These are phyloP conservation scores for Piedraia hortae DNA, from an alignment of 2,329 filamentous ascomycete genomes.

Conservation along the genomic window DNA sequence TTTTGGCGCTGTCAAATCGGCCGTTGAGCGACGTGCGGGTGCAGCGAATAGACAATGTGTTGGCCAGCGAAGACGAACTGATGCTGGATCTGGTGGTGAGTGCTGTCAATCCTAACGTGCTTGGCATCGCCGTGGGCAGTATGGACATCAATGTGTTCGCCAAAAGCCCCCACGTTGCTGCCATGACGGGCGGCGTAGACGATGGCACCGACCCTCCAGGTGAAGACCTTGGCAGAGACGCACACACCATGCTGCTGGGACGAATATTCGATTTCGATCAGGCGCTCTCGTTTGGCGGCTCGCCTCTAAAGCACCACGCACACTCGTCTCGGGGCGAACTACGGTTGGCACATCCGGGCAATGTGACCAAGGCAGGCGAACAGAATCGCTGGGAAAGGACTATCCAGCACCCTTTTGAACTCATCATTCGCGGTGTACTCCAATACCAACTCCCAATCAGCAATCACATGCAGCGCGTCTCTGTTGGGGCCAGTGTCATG, in stretches of 20 bases:
- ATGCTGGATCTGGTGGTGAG: conserved; percentile 78
- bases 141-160: conserved; percentile 86
- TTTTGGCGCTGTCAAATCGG: conserved; percentile 77
- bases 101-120: conserved; percentile 78
- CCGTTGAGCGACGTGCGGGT: conserved; percentile 57
- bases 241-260: conserved; percentile 77
- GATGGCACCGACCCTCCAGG: conserved; percentile 13
- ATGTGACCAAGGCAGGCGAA: conserved; percentile 58
- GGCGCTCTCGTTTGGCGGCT: conserved; percentile 65
- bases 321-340: conserved; percentile 60
- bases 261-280: conserved; percentile 70
- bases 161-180: conserved; percentile 67
- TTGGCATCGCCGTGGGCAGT: conserved; percentile 60
- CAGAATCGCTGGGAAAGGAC: conserved; percentile 74
- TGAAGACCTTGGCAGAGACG: conserved; percentile 28
- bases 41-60: conserved; percentile 58
- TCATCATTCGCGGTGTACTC: conserved; percentile 73
- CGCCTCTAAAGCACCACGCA: conserved; percentile 48
- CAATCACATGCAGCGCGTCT: conserved; percentile 25
- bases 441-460: conserved; percentile 46
- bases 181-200: conserved; percentile 3
- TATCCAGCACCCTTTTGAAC: conserved; percentile 70
- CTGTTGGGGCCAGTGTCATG: conserved; percentile 16
- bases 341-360: conserved; percentile 57
- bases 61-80: conserved; percentile 80